Conservation (phyloP, 768 basidiomycete genomes). For the Dacryopinax primogenitus region DNA sequence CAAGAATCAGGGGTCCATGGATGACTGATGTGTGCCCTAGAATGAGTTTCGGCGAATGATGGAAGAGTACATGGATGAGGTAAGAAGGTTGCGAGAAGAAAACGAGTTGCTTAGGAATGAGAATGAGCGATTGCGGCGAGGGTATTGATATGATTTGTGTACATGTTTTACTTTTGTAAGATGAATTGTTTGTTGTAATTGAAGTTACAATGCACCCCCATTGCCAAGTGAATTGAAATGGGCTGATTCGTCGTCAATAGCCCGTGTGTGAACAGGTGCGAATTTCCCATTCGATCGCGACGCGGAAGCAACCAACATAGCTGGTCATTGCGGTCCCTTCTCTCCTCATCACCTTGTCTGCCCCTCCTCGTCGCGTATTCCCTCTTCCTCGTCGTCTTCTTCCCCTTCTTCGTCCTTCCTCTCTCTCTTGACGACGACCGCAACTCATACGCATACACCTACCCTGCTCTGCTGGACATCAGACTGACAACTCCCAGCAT, state of each 20-base stretch:
- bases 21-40: neutral
- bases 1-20: neutral
- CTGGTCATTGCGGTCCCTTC: neutral
- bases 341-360: neutral
- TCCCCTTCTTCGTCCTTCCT: neutral
- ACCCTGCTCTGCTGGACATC: constrained; percentile 2
- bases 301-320: constrained; percentile 7
- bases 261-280: no score
- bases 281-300: neutral
- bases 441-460: neutral
- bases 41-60: neutral
- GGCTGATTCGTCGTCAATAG: no score
- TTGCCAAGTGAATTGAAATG: neutral
- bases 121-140: constrained; percentile 1
- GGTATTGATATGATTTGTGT: neutral
- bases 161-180: neutral
- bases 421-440: neutral
- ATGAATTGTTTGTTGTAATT: neutral
- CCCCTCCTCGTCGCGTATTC: neutral
- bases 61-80: constrained; percentile 1
- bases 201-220: neutral
- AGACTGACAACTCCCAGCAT: neutral
- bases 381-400: neutral
- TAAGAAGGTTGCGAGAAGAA: neutral
- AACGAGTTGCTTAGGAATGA: neutral